Conservation (phyloP, 345 rosid genomes). For the Salix brachista region DNA sequence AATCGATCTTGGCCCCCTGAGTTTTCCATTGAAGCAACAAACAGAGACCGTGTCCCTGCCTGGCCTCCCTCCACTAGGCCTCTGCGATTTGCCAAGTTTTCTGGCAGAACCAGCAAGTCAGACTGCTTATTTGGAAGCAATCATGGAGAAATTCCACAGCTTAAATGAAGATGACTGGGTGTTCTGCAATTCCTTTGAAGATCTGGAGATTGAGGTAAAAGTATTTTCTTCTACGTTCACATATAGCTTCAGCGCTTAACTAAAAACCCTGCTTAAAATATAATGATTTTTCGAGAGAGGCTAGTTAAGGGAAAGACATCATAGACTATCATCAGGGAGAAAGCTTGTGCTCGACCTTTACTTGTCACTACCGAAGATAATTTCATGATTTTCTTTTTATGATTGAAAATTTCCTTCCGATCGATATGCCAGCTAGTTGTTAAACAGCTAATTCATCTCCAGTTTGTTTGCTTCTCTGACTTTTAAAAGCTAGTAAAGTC, state of each 20-base stretch:
- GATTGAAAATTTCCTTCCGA: too few species aligned
- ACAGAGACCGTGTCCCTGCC: conserved; percentile 25
- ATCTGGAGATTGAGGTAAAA: conserved; percentile 47
- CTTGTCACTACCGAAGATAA: too few species aligned
- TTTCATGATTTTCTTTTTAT: too few species aligned
- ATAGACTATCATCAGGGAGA: too few species aligned
- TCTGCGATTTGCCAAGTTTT: conserved; percentile 37
- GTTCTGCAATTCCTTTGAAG: conserved; percentile 43
- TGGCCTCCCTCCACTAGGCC: conserved; percentile 38
- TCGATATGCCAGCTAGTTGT: too few species aligned
- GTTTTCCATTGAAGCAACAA: conserved; percentile 29
- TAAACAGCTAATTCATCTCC: not conserved
- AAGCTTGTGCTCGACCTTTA: too few species aligned
- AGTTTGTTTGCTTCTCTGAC: conserved; percentile 6
- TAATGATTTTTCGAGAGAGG: too few species aligned
- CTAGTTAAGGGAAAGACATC: too few species aligned
- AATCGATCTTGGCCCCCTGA: conserved; percentile 22
- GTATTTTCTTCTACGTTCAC: not conserved
- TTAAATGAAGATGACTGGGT: conserved; percentile 38
- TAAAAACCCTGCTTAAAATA: too few species aligned
- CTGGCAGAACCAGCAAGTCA: conserved; percentile 27
- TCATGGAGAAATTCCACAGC: conserved; percentile 23
- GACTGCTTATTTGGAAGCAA: conserved; percentile 35
- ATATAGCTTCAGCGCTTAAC: too few species aligned
- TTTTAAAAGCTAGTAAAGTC: conserved; percentile 29